Conservation (phyloP, 148 eudicot species). For the Spergularia marina region DNA sequence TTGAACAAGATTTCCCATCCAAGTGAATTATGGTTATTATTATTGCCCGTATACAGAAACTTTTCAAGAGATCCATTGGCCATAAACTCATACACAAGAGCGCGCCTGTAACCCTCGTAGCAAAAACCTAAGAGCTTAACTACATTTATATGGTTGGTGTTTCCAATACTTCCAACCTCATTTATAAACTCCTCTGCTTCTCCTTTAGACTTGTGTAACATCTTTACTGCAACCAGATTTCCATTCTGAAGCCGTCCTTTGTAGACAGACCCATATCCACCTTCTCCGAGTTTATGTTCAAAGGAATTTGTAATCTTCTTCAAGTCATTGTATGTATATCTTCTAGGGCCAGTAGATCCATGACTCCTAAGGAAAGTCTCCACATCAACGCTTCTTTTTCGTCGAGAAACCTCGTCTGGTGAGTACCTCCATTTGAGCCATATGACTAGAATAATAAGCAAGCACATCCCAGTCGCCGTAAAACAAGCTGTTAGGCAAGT, state of each 20-base stretch:
- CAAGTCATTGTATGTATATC: slow-evolving; percentile 56
- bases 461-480: slow-evolving; percentile 8
- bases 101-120: slow-evolving; percentile 46
- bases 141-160: slow-evolving; percentile 64
- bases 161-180: slow-evolving; percentile 59
- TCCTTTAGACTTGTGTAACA: slow-evolving; percentile 30
- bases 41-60: slow-evolving; percentile 14
- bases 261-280: slow-evolving; percentile 78
- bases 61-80: slow-evolving; percentile 51
- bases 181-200: slow-evolving; percentile 38
- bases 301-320: slow-evolving; percentile 70
- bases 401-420: background rate
- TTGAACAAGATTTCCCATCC: slow-evolving; percentile 21
- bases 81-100: slow-evolving; percentile 72
- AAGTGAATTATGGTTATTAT: background rate
- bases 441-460: background rate
- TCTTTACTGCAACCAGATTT: slow-evolving; percentile 68
- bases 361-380: slow-evolving; percentile 26
- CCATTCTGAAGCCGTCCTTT: slow-evolving; percentile 59
- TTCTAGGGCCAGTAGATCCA: slow-evolving; percentile 34
- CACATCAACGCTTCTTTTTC: slow-evolving; percentile 11
- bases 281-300: slow-evolving; percentile 66
- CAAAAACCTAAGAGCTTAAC: slow-evolving; percentile 64
- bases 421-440: background rate
- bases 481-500: slow-evolving; percentile 22